These are phyloP conservation scores for Herpetospermum pedunculosum DNA, from an alignment of 306 rosid species.

Conservation along the genomic window DNA sequence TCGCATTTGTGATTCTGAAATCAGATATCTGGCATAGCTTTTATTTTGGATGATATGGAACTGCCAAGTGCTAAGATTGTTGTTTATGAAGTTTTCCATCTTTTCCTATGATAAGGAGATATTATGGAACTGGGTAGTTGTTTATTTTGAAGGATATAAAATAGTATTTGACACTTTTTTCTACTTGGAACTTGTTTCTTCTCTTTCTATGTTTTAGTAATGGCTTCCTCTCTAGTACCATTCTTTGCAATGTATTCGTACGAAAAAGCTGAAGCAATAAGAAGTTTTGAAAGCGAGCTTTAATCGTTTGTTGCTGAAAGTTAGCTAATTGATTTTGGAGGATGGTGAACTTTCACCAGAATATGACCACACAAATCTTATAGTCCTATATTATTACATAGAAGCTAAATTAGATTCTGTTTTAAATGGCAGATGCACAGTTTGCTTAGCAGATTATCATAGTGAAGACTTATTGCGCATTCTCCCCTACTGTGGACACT, in stretches of 20 bases:
- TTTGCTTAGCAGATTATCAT: conserved; percentile 74
- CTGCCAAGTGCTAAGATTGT: background rate
- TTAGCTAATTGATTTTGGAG: background rate
- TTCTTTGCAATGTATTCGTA: background rate
- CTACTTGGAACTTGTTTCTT: background rate
- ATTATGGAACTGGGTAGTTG: background rate
- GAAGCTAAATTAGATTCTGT: conserved; percentile 16
- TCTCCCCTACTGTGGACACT: conserved; percentile 85
- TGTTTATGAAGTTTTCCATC: background rate
- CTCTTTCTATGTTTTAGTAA: background rate
- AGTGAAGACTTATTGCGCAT: conserved; percentile 65
- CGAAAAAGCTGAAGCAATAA: background rate
- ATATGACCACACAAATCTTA: background rate
- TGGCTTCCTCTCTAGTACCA: background rate
- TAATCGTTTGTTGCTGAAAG: background rate
- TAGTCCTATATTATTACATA: background rate
- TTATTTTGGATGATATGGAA: background rate
- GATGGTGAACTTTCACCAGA: background rate
- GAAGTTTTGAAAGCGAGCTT: background rate
- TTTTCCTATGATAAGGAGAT: background rate
- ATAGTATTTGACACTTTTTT: background rate
- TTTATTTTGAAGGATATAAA: background rate
- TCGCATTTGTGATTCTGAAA: background rate
- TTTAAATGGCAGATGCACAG: conserved; percentile 50
- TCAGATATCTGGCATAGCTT: background rate